A percentile compares a stretch with the other conserved stretches of the same genome.
Evolutionary conservation across 1,139 yeast species (phyloP).

Genomic region (Maudiozyma humilis): DNA sequence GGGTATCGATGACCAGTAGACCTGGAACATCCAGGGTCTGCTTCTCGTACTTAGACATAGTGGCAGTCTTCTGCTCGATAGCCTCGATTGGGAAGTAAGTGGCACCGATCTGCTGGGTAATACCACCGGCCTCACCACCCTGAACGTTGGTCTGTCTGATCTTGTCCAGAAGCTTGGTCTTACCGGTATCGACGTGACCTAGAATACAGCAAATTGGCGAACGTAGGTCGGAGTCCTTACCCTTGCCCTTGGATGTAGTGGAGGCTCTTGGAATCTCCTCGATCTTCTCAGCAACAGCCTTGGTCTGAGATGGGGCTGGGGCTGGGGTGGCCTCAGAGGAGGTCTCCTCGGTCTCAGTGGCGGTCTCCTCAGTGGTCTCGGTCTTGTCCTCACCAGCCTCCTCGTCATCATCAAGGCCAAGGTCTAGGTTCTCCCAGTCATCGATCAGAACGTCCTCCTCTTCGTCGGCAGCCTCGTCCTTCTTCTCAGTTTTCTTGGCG

Average conservation of each 20-base stretch:
- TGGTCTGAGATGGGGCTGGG: conserved; percentile 5
- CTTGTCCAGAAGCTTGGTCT: conserved; percentile 90
- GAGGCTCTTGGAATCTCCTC: conserved; percentile 17
- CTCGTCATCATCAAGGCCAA: conserved; percentile 43
- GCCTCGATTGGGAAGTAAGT: conserved; percentile 97
- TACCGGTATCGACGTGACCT: conserved; percentile 99
- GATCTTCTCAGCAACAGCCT: conserved; percentile 12
- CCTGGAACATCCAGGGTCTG: conserved; percentile 93
- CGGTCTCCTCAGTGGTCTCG: conserved; percentile 11
- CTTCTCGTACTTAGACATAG: conserved; percentile 81
- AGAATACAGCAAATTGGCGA: conserved; percentile 98
- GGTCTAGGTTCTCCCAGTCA: conserved; percentile 59
- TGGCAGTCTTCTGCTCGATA: conserved; percentile 81
- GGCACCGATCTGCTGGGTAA: conserved; percentile 99
- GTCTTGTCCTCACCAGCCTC: no score
- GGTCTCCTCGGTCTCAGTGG: conserved; percentile 16
- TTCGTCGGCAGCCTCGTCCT: conserved; percentile 39
- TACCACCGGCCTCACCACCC: conserved; percentile 99
- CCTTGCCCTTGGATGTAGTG: conserved; percentile 21
- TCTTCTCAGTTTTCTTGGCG: conserved; percentile 17
- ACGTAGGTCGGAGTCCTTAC: conserved; percentile 58
- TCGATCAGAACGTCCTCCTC: conserved; percentile 51
- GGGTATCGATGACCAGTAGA: conserved; percentile 90
- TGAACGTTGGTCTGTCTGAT: conserved; percentile 98
- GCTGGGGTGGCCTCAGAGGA: conserved; percentile 14